Evolutionary conservation across 2,329 filamentous ascomycete genomes (phyloP).

Genomic region (Monosporascus sp.): DNA sequence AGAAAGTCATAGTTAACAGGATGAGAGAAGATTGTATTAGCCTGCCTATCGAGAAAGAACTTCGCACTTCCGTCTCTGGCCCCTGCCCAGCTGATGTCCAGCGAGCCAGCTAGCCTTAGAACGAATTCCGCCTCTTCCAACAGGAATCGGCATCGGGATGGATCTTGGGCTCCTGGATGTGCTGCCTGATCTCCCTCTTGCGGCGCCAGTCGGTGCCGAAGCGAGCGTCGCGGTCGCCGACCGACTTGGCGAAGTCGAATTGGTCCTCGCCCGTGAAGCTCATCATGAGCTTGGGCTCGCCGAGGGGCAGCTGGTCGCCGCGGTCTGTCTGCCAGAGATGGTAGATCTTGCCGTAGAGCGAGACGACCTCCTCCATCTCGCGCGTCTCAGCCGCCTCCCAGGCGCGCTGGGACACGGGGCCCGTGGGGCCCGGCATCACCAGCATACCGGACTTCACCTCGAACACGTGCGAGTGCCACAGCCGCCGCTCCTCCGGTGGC

Average conservation of each 20-base stretch:
- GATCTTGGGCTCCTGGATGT: conserved; percentile 35
- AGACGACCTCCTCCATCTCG: conserved; percentile 73
- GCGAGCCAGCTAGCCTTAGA: neutral
- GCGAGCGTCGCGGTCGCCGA: conserved; percentile 39
- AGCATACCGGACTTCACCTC: conserved; percentile 76
- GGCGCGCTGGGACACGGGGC: conserved; percentile 46
- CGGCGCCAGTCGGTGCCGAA: conserved; percentile 40
- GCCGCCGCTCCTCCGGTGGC: conserved; percentile 58
- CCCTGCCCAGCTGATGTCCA: neutral
- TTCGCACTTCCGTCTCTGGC: too few relatives aligned
- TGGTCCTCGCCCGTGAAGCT: conserved; percentile 46
- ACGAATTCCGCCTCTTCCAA: conserved; percentile 22
- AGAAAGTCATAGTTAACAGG: too few relatives aligned
- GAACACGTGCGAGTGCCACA: conserved; percentile 75
- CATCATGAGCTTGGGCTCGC: conserved; percentile 50
- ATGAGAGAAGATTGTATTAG: too few relatives aligned
- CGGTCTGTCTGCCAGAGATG: conserved; percentile 83
- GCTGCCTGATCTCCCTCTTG: conserved; percentile 40
- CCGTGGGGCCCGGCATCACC: conserved; percentile 62
- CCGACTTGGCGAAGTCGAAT: conserved; percentile 38
- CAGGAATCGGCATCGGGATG: conserved; percentile 30
- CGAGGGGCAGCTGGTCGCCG: conserved; percentile 54
- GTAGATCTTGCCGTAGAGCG: conserved; percentile 77
- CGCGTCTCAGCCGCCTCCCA: conserved; percentile 75
- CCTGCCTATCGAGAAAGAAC: too few relatives aligned